Evolutionary conservation across 495 filamentous ascomycete species (phyloP).

Genomic region (Penicillium simplicissimum): DNA sequence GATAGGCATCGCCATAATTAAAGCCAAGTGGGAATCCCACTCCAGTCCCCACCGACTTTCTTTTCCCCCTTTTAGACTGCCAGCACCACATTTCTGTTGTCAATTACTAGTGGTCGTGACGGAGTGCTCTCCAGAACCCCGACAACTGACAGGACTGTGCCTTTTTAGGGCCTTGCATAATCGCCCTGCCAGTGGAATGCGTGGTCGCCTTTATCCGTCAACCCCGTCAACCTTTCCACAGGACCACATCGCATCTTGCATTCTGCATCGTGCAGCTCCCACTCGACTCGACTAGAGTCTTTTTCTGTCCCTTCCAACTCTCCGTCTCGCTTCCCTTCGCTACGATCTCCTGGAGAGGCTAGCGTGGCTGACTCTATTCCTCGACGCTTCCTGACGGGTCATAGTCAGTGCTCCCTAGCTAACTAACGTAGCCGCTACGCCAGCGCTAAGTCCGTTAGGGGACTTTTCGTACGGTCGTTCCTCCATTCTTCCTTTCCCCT

Average conservation of each 20-base stretch:
- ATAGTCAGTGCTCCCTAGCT: constrained; percentile 12
- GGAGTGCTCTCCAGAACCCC: neutral
- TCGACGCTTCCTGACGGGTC: constrained; percentile 2
- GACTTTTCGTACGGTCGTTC: constrained; percentile 5
- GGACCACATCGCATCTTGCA: constrained; percentile 1
- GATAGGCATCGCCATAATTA: constrained; percentile 1
- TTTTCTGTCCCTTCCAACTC: neutral
- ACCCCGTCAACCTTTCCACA: too few species aligned
- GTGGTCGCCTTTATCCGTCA: neutral
- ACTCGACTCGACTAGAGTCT: neutral
- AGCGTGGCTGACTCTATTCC: constrained; percentile 1
- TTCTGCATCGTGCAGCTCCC: neutral
- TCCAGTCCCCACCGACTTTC: constrained; percentile 4
- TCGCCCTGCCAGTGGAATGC: constrained; percentile 10
- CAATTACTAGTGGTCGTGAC: neutral
- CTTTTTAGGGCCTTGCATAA: constrained; percentile 12
- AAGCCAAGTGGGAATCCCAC: constrained; percentile 6
- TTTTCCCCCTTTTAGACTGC: constrained; percentile 5
- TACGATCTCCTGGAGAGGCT: constrained; percentile 8
- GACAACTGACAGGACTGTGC: constrained; percentile 2
- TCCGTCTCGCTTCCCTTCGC: neutral
- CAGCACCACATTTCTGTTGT: neutral
- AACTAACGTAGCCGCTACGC: constrained; percentile 18
- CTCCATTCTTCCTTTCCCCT: constrained; percentile 7
- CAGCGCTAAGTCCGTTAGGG: constrained; percentile 16